Conservation (phyloP, 2,329 filamentous ascomycete species). For the Aspergillus sp. region DNA sequence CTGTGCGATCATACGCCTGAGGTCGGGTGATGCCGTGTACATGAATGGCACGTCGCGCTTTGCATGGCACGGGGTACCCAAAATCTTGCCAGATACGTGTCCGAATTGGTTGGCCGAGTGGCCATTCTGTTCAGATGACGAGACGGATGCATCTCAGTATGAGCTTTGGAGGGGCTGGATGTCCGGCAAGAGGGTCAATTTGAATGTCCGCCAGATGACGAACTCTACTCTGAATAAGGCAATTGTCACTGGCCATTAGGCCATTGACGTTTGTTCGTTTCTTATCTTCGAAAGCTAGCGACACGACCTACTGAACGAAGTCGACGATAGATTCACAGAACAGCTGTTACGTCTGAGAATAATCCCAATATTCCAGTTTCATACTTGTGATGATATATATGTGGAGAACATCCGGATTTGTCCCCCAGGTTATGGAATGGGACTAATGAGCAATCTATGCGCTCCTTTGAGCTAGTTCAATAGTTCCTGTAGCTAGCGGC, state of each 20-base stretch:
- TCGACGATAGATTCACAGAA: too few species aligned
- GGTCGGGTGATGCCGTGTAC: conserved; percentile 81
- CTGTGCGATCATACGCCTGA: conserved; percentile 52
- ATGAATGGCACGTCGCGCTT: conserved; percentile 77
- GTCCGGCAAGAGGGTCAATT: conserved; percentile 74
- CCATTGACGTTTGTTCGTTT: not conserved
- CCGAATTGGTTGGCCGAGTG: conserved; percentile 65
- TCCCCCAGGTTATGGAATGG: too few species aligned
- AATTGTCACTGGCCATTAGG: not conserved
- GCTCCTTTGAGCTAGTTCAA: too few species aligned
- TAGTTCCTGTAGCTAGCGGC: too few species aligned
- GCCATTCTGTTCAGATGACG: conserved; percentile 49
- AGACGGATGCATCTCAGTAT: conserved; percentile 38
- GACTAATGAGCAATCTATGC: too few species aligned
- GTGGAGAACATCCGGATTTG: too few species aligned
- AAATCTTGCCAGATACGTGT: conserved; percentile 71
- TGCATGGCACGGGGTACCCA: conserved; percentile 93
- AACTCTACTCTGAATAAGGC: conserved; percentile 29
- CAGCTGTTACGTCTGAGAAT: too few species aligned
- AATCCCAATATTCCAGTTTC: too few species aligned
- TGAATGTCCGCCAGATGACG: conserved; percentile 87
- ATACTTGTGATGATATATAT: too few species aligned
- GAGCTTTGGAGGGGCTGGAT: conserved; percentile 80
- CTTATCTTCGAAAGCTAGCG: not conserved
- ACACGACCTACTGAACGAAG: too few species aligned